Base-by-base conservation (phyloP, 179 eudicot species). In the Gypsophila paniculata region DNA sequence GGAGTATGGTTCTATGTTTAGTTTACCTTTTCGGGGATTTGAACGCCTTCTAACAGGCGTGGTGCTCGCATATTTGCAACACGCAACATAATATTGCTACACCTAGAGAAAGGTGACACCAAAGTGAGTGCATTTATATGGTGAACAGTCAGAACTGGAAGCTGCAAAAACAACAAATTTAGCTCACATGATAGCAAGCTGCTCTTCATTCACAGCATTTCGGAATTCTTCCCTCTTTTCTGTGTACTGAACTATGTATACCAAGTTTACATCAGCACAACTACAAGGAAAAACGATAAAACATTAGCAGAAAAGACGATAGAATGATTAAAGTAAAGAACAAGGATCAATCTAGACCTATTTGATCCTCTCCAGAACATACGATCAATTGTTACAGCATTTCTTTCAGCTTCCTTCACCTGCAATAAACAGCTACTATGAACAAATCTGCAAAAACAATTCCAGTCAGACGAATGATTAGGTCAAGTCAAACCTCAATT, bases 401-500 rank as follows among this genome's bases (percentile, higher is more conserved):
- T 77, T 61, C 80, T 61, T 48, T 17, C 0, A 0, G 70, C 73
- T 53, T 72, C 80, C 15, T 21, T 13, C 4, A 36, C 42, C 80
- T 73, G 76, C 58, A 62, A 61, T 23, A n/a, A 26, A 18, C 3
- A 42, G 46, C 17, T 22, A 34, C 34, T 64, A 26, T 18, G 1
- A 29, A 1, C 15, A 36, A 21, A 62, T 25, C 18, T 29, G 11
- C 0, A 42, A 21, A 42, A 2, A 9, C 9, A 64, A 6, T 21
- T 23, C 5, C 69, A 5, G 44, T 46, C 13, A 66, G 62, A n/a
- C 8, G 19, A 19, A 29, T 44, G 6, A 51, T 22, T 44, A 29
- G 63, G 49, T 62, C 19, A 19, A 60, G 71, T 5, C 65, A 51
- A 69, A 89, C 91, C 83, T 59, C 52, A 6, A 87, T 26, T 54